A percentile compares a stretch with the other conserved stretches of the same genome.
Conservation (phyloP, 495 filamentous ascomycete genomes). For the Aspergillus saccharolyticus region DNA sequence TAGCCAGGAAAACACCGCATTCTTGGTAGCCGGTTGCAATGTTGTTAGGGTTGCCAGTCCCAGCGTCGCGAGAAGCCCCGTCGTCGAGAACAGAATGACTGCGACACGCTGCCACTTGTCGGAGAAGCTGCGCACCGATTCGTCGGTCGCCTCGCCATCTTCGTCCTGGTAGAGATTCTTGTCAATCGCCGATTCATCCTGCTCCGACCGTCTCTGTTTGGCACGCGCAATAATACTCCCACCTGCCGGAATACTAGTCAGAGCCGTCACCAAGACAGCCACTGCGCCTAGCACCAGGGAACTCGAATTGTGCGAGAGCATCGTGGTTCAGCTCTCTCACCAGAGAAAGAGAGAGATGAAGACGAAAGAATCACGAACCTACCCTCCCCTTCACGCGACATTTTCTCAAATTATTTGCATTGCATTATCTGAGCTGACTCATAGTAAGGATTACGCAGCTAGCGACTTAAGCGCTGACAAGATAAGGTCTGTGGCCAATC, state of each 20-base stretch:
- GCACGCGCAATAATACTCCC: background rate
- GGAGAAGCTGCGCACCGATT: background rate
- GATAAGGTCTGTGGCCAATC: no score
- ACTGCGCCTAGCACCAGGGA: background rate
- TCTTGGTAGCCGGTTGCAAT: background rate
- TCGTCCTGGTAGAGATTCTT: background rate
- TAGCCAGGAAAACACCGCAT: background rate
- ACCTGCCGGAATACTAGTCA: background rate
- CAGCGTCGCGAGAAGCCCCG: background rate
- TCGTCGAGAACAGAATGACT: background rate
- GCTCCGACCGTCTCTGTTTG: background rate
- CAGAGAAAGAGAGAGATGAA: background rate
- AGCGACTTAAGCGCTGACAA: no score
- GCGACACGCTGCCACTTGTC: background rate
- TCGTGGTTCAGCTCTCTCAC: background rate
- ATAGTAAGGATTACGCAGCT: no score
- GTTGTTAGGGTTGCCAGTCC: background rate
- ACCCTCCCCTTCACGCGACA: no score
- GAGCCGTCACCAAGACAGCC: background rate
- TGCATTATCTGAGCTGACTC: no score
- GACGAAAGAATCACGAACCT: background rate
- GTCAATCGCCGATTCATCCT: background rate
- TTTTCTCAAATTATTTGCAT: no score
- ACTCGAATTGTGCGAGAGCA: background rate
- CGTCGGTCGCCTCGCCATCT: background rate